Conservation (phyloP, 805 yeast genomes). For the Komagataella phaffii region DNA sequence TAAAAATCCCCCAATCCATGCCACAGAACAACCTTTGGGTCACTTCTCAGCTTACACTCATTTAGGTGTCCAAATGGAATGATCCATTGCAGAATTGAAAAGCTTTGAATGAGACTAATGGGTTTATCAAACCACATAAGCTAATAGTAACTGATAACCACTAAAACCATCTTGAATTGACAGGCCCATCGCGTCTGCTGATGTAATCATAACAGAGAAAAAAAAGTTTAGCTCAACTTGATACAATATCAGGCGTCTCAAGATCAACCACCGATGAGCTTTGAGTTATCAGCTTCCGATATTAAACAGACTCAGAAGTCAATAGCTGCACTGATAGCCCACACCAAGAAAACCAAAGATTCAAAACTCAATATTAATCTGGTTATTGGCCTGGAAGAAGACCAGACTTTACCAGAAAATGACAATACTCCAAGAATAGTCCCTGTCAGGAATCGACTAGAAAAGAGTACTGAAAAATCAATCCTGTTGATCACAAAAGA, state of each 20-base stretch:
- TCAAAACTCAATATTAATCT: conserved; percentile 19
- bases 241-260: background rate
- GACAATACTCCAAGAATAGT: conserved; percentile 46
- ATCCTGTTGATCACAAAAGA: conserved; percentile 62
- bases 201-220: background rate
- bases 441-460: conserved; percentile 40
- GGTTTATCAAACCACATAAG: background rate
- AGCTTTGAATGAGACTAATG: background rate
- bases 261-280: background rate
- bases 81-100: background rate
- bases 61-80: background rate
- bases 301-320: conserved; percentile 9
- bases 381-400: conserved; percentile 29
- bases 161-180: background rate
- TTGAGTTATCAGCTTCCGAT: conserved; percentile 2
- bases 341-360: conserved; percentile 10
- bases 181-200: background rate
- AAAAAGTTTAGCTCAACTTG: background rate
- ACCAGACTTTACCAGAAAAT: conserved; percentile 26
- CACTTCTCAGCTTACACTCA: background rate
- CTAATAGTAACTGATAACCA: background rate
- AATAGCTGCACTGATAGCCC: conserved; percentile 17
- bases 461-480: conserved; percentile 31
- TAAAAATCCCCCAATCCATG: conserved; percentile 77
- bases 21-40: conserved; percentile 48